Percentiles rank a stretch among this genome's conserved stretches.
phyloP scores from a whole-genome alignment of 148 eudicot species.

The Camellia sinensis region DNA sequence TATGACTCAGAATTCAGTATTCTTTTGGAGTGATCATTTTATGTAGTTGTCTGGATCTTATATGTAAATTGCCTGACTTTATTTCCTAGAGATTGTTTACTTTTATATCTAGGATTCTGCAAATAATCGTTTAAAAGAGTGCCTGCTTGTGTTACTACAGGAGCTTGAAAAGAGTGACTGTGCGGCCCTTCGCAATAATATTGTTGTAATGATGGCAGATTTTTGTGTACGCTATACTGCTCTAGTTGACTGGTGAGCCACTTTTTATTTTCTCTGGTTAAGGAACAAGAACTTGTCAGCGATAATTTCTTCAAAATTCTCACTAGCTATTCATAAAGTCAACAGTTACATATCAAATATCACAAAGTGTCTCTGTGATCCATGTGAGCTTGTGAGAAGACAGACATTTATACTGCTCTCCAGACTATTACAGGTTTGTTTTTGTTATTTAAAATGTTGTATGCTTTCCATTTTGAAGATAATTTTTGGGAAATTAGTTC shows the following conservation, averaged over 20 bases:
- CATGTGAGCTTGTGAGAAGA: constrained; percentile 91
- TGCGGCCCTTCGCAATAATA: constrained; percentile 90
- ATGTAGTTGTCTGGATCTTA: neutral
- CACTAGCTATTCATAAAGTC: constrained; percentile 17
- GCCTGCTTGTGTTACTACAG: constrained; percentile 36
- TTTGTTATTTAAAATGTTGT: neutral
- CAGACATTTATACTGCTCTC: constrained; percentile 91
- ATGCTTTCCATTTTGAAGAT: constrained; percentile 12
- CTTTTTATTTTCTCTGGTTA: neutral
- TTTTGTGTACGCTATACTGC: constrained; percentile 96
- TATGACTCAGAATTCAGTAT: neutral
- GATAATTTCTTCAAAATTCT: constrained; percentile 9
- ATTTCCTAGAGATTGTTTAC: too few species aligned
- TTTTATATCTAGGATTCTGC: neutral
- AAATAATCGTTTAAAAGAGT: neutral
- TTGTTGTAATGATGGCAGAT: constrained; percentile 86
- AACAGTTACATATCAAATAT: constrained; percentile 84
- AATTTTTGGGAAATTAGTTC: constrained; percentile 7
- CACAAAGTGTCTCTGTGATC: constrained; percentile 91
- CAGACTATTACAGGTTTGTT: constrained; percentile 77
- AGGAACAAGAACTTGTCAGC: neutral
- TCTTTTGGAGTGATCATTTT: neutral
- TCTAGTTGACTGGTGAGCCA: constrained; percentile 81
- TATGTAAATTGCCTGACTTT: neutral
- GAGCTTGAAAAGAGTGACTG: constrained; percentile 89